Base-by-base conservation (phyloP, 192 early-diverging fungal species). In the Coemansia biformis region DNA sequence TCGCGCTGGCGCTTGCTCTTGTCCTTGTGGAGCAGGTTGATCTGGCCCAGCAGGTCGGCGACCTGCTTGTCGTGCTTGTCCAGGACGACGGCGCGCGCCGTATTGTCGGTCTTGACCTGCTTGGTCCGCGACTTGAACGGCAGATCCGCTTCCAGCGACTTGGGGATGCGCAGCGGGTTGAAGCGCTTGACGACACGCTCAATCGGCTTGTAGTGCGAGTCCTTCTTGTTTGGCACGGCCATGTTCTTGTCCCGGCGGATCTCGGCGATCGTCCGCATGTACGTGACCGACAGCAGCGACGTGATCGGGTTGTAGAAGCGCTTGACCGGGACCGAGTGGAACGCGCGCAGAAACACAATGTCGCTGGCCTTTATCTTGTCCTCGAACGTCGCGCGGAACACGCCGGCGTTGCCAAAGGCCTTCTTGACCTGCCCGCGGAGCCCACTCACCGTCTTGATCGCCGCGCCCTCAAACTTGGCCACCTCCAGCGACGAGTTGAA, bases 391-490 rank as follows among this genome's bases (percentile, higher is more conserved):
- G 96, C 96, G 44, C 96, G 85, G 82, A 92, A 99, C 54, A 78
- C 75, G 24, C 96, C 96, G 35, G 87, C 86, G 63, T 86, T 91
- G 67, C 87, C 71, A 8, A 92, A 53, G 5, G 81, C 78, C 78
- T 98, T 97, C 72, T 98, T 96, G 46, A 99, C 87, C 65, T 98
- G 96, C 39, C 96, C 96, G 46, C 96, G 83, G 61, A 99, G 92
- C 22, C 96, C 96, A 59, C 83, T 86, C 29, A 99, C 96, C 0
- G 96, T 99, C 33, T 92, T 81, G 54, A 99, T 89, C 33, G 78
- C 81, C 2, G 95, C 96, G 28, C 96, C 96, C 68, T 96, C 91
- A 58, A 99, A 96, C 66, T 96, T 96, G 63, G 92, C 95, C 17
- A 99, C 94, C 52, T 99, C 96, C 15, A 99, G 78, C 33, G 87